Evolutionary conservation across 768 basidiomycete genomes (phyloP).

Genomic region (Brasilioporus rufonigricans): DNA sequence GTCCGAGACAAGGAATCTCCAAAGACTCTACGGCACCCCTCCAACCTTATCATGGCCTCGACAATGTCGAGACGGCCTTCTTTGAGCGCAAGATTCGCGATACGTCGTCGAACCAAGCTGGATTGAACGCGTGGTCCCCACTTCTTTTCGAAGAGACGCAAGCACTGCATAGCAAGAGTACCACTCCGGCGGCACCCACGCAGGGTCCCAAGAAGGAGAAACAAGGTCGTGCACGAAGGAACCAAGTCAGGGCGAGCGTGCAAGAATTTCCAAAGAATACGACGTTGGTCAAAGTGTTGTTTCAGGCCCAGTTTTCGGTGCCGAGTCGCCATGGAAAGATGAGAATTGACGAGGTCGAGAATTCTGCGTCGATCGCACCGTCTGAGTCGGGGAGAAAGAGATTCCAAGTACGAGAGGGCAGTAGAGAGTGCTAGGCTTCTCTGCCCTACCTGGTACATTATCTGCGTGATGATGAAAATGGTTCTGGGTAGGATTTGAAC

Average conservation of each 20-base stretch:
- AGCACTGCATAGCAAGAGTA: conserved; percentile 46
- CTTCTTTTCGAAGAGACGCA: conserved; percentile 44
- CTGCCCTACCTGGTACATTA: conserved; percentile 44
- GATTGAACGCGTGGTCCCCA: conserved; percentile 61
- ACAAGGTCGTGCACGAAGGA: conserved; percentile 60
- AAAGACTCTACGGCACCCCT: conserved; percentile 10
- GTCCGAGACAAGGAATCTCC: conserved; percentile 8
- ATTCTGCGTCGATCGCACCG: conserved; percentile 34
- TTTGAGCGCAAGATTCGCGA: conserved; percentile 59
- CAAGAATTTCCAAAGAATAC: conserved; percentile 45
- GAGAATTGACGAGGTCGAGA: conserved; percentile 49
- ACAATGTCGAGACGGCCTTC: conserved; percentile 59
- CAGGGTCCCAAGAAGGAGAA: conserved; percentile 55
- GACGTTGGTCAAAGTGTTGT: conserved; percentile 43
- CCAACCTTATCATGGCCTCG: conserved; percentile 21
- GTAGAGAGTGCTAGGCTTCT: conserved; percentile 41
- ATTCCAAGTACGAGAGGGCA: conserved; percentile 47
- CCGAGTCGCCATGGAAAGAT: conserved; percentile 39
- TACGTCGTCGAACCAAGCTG: conserved; percentile 55
- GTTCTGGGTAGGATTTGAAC: conserved; percentile 40
- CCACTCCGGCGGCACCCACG: conserved; percentile 49
- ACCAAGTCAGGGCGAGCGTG: conserved; percentile 45
- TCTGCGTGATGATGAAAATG: conserved; percentile 43
- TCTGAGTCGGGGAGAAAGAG: conserved; percentile 44
- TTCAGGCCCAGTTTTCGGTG: conserved; percentile 38